phyloP scores from a whole-genome alignment of 306 rosid species.

The Trifolium subterraneum region DNA sequence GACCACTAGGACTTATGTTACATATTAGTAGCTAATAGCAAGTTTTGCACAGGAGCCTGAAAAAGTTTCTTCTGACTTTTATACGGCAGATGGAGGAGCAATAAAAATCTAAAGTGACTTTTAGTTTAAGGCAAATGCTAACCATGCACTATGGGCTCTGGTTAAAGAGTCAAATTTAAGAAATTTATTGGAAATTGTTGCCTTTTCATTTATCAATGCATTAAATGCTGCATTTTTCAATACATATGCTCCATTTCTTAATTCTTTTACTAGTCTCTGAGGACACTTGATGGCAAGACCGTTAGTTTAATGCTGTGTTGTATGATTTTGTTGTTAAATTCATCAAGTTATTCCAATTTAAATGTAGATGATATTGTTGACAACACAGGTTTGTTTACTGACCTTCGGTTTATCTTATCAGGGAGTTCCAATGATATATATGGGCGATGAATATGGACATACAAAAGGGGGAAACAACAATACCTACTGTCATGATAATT shows the following conservation, averaged over 20 bases:
- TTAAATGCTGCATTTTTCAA: background rate
- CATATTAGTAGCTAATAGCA: background rate
- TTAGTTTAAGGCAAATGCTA: background rate
- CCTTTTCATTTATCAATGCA: background rate
- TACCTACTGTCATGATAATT: conserved; percentile 93
- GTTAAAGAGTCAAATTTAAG: background rate
- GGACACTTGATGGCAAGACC: background rate
- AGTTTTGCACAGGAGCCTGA: background rate
- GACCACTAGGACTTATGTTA: background rate
- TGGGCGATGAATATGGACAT: conserved; percentile 99
- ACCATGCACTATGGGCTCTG: background rate
- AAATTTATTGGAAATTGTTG: background rate
- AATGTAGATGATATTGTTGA: conserved; percentile 19
- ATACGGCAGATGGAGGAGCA: background rate
- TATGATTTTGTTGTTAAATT: background rate
- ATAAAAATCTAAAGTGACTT: background rate
- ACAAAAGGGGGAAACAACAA: conserved; percentile 99
- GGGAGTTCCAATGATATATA: conserved; percentile 94
- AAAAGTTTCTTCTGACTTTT: background rate
- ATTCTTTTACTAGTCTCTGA: background rate
- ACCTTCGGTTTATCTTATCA: conserved; percentile 45
- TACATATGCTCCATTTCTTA: background rate
- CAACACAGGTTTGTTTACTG: conserved; percentile 28
- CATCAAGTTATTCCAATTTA: conserved; percentile 21
- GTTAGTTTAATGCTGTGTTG: conserved; percentile 12